These are phyloP conservation scores for Parasarocladium wereldwijsianum DNA, from an alignment of 2,329 filamentous ascomycete species.

Conservation along the genomic window DNA sequence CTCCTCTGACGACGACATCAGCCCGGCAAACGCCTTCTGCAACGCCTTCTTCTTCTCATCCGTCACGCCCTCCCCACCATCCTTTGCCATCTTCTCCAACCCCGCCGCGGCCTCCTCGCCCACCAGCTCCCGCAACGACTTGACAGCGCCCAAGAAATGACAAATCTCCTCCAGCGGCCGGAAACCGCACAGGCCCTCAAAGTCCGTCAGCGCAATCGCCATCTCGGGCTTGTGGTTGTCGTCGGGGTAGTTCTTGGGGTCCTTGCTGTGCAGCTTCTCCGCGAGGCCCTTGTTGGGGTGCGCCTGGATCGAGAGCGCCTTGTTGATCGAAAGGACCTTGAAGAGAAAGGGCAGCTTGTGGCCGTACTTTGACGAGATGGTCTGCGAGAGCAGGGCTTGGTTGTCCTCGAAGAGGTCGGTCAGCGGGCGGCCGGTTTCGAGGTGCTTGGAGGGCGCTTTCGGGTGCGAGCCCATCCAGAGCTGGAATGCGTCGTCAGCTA, in stretches of 20 bases:
- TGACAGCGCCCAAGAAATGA: conserved; percentile 55
- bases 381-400: conserved; percentile 60
- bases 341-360: conserved; percentile 87
- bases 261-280: conserved; percentile 69
- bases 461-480: conserved; percentile 99
- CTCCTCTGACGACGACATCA: conserved; percentile 66
- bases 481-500: conserved; percentile 28
- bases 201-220: conserved; percentile 93
- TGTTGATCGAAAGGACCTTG: conserved; percentile 93
- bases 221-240: conserved; percentile 99
- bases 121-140: conserved; percentile 49
- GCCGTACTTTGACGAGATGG: conserved; percentile 61
- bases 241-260: conserved; percentile 92
- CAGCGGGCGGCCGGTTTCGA: conserved; percentile 69
- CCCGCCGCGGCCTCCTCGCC: conserved; percentile 46
- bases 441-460: conserved; percentile 83
- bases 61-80: conserved; percentile 23
- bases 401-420: conserved; percentile 83
- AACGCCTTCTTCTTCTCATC: conserved; percentile 65
- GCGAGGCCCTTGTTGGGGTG: conserved; percentile 90
- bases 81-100: conserved; percentile 36
- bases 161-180: conserved; percentile 73
- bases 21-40: conserved; percentile 55
- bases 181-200: conserved; percentile 94
- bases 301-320: conserved; percentile 92